Conservation (phyloP, 2,329 filamentous ascomycete species). For the Elsinoe ampelina region DNA sequence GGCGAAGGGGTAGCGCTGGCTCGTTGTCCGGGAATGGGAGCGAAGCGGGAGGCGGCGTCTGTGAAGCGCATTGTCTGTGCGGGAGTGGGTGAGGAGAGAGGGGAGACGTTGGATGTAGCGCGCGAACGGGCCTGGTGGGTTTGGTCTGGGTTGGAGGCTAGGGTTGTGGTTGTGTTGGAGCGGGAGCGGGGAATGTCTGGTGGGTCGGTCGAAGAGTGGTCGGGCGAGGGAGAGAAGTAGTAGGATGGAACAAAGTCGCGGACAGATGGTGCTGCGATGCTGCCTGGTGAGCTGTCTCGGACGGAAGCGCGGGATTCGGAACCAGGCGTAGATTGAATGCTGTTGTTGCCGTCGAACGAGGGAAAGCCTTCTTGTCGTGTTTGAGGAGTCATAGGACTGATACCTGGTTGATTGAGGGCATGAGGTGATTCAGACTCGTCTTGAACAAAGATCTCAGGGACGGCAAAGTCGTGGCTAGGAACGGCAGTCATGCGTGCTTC, state of each 20-base stretch:
- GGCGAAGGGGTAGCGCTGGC: neutral
- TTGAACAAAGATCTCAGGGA: slow-evolving; percentile 86
- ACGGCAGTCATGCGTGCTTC: slow-evolving; percentile 67
- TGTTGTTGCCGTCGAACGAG: slow-evolving; percentile 27
- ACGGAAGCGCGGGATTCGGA: neutral
- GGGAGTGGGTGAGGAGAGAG: neutral
- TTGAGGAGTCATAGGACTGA: slow-evolving; percentile 28
- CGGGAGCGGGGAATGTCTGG: neutral
- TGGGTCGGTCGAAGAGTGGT: neutral
- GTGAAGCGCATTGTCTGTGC: slow-evolving; percentile 8
- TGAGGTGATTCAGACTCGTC: slow-evolving; percentile 51
- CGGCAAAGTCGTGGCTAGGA: slow-evolving; percentile 57
- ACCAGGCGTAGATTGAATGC: slow-evolving; percentile 14
- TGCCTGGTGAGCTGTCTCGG: neutral
- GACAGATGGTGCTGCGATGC: neutral
- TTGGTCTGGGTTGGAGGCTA: neutral
- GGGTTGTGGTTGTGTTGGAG: neutral
- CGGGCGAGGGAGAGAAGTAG: neutral
- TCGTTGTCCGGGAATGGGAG: neutral
- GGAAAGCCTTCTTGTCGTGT: slow-evolving; percentile 21
- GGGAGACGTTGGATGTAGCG: neutral
- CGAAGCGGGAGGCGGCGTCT: neutral
- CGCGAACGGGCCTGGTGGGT: neutral
- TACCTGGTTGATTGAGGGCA: slow-evolving; percentile 22
- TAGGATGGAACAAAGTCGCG: slow-evolving; percentile 3